phyloP scores from a whole-genome alignment of 2,329 filamentous ascomycete species.

The Orbilia ellipsospora region DNA sequence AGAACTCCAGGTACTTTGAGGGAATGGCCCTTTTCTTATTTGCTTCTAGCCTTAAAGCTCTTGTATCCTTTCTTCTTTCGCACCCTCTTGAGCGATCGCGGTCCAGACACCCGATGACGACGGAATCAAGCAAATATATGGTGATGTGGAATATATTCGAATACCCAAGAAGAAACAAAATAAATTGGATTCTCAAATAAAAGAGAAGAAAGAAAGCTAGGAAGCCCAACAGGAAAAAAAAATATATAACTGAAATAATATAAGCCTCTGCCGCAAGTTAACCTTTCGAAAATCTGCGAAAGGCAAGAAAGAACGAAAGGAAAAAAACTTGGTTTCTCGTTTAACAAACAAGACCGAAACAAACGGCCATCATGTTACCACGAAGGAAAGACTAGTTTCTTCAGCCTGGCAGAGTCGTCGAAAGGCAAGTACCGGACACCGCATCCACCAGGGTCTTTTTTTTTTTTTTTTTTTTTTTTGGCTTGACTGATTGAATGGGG shows the following conservation, averaged over 20 bases:
- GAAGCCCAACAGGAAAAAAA: not conserved
- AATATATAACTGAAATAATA: not conserved
- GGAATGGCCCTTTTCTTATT: no score
- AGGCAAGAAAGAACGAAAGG: not conserved
- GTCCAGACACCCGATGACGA: not conserved
- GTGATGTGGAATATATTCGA: no score
- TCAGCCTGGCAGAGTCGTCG: not conserved
- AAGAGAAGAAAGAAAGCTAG: not conserved
- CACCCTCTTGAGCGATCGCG: constrained; percentile 1
- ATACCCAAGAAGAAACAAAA: no score
- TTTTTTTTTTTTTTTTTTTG: no score
- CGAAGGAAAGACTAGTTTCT: not conserved
- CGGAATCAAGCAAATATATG: not conserved
- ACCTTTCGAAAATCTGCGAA: no score
- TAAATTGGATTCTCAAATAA: no score
- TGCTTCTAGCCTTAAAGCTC: not conserved
- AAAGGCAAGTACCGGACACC: no score
- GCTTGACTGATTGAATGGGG: not conserved
- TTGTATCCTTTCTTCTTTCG: not conserved
- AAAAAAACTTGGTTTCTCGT: constrained; percentile 15
- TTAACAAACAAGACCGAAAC: constrained; percentile 6
- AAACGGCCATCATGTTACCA: not conserved
- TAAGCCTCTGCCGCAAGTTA: not conserved
- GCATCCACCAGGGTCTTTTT: no score
- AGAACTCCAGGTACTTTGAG: no score